Base-by-base conservation (phyloP, 768 basidiomycete genomes). In the Pleurotus eryngii region DNA sequence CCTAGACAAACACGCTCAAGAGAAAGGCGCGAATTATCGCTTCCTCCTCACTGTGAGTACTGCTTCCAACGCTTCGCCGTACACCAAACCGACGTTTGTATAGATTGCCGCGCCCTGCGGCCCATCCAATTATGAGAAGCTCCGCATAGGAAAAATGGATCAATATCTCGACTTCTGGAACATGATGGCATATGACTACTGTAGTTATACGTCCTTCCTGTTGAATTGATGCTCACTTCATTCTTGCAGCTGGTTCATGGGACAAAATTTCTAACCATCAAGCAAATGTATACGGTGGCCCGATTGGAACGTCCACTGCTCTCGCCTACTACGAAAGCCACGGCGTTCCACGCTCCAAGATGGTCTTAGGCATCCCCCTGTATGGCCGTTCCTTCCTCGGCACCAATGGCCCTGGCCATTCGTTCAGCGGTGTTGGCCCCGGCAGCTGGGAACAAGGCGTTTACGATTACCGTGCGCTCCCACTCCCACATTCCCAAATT, bases 31-130 rank as follows among this genome's bases (percentile, higher is more conserved):
- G 26, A 69, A 81, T 37, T 85, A 83, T 68, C 81, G 74, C 59
- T 92, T 90, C 71, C 72, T 87, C 35, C 71, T 97, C 40, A 92
- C 90, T 1, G 92, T 91, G 63, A 64, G 86, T 70, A 30, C 46
- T 3, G 11, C 49, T 45, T 48, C 5, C 24, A 7, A 22, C 54
- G 15, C 42, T 56, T 50, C 30, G 11, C 27, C 18, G 38, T 58
- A 39, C 20, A 11, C 35, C 27, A 24, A 54, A 18, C 55, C 59
- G 42, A 64, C 22, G 38, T 17, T 4, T 38, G 64, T 27, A 46
- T 56, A 94, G 90, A 89, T 96, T 55, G 92, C 93, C 39, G 92
- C 96, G 1, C 95, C 97, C 1, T 96, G 94, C 70, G 97, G 97
- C 27, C 82, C 88, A 2, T 81, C 89, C 61, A 86, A 97, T 63